Percentiles rank a stretch among this genome's conserved stretches.
These are phyloP conservation scores for Amylostereum areolatum DNA, from an alignment of 1,284 basidiomycete genomes.

Conservation along the genomic window DNA sequence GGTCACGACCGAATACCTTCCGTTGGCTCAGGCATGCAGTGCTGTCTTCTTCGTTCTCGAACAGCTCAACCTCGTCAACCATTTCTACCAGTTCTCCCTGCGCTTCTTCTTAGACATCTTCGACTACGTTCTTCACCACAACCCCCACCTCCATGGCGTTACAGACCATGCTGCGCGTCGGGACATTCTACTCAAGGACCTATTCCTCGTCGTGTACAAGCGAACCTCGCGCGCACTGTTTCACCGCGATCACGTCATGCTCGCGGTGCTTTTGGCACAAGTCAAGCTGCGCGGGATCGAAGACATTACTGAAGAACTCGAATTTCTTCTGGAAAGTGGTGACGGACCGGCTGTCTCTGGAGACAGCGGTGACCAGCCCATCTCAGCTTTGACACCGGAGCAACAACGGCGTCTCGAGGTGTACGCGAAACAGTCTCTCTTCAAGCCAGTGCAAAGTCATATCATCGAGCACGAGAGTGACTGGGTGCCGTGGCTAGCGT, in stretches of 20 bases:
- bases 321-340: slow-evolving; percentile 86
- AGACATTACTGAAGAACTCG: slow-evolving; percentile 80
- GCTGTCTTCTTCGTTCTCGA: slow-evolving; percentile 97
- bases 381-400: slow-evolving; percentile 53
- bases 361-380: slow-evolving; percentile 29
- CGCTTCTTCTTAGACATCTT: slow-evolving; percentile 99
- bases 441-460: slow-evolving; percentile 73
- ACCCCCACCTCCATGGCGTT: slow-evolving; percentile 81
- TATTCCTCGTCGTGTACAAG: slow-evolving; percentile 88
- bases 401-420: slow-evolving; percentile 64
- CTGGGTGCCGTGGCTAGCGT: slow-evolving; percentile 78
- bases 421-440: slow-evolving; percentile 66
- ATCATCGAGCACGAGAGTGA: slow-evolving; percentile 57
- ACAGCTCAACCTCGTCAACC: slow-evolving; percentile 89
- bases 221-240: slow-evolving; percentile 89
- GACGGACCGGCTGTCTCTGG: slow-evolving; percentile 51
- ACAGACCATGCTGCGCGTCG: slow-evolving; percentile 73
- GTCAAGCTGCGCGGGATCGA: slow-evolving; percentile 80
- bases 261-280: slow-evolving; percentile 87
- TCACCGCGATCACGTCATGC: slow-evolving; percentile 88
- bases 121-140: slow-evolving; percentile 88
- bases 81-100: slow-evolving; percentile 99
- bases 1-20: slow-evolving; percentile 92
- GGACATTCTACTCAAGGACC: slow-evolving; percentile 81
- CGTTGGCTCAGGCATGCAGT: slow-evolving; percentile 94